Evolutionary conservation across 257 asterid species (phyloP), one percentile per base, ranked within the genome.

Genomic region (Solanum corneliomulleri): DNA sequence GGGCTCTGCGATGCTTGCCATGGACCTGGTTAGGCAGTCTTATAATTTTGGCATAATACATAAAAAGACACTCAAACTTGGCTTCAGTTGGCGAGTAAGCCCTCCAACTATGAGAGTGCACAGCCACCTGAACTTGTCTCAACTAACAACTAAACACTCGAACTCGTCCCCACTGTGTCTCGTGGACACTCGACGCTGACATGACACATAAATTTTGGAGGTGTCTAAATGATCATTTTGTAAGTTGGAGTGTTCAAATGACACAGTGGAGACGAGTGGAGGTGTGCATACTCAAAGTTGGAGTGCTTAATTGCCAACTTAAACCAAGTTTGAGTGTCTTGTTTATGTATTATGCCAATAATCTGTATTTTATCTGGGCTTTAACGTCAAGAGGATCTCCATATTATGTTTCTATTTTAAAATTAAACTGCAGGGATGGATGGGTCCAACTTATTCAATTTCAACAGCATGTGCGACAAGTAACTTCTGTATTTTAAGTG

Each of bases 391-490:
- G 58, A 64, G 77, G 25, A 76, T 21, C 45, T 71, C 29, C 83
- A 47, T 71, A 7, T 86, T 21, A 16, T 15, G 56, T 70, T 52
- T 35, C 37, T 60, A 45, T 86, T 31, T 75, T 16, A 9, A 49
- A 81, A 64, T 81, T 87, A 21, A 86, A 47, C 69, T 44, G 56
- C 83, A 87, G 89, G 97, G 96, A 83, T 90, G 93, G 88, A 94
- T 91, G 97, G 96, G 96, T 81, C 97, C 97, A 45, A 93, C 91
- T 86, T 93, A 94, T 86, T 93, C 97, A 11, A 94, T 94, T 75
- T 91, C 96, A 74, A 91, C 97, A 25, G 97, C 97, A 80, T 94
- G 97, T 83, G 96, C 96, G 9, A 94, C 97, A 47, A 90, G 96
- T 56, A 94, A 94, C 89, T 93, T 92, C 83, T 94, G 97, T 87